These are phyloP conservation scores for Cyclocybe cylindracea DNA, from an alignment of 768 basidiomycete species.

Conservation along the genomic window DNA sequence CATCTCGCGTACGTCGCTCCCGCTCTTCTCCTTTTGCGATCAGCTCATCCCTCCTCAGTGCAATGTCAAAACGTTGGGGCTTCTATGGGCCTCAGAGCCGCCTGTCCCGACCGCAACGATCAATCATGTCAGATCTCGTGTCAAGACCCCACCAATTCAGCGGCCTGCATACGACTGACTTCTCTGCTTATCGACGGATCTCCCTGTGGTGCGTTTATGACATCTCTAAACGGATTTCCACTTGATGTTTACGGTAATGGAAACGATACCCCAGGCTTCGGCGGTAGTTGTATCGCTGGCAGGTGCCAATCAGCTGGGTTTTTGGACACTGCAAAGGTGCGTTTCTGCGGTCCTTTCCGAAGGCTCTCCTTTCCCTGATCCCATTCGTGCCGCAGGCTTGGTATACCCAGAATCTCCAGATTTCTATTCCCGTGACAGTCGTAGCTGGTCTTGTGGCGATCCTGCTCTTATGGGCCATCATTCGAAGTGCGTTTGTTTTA, in stretches of 20 bases:
- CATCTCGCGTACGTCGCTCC: slow-evolving; percentile 50
- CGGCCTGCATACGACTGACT: slow-evolving; percentile 70
- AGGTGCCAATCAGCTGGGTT: slow-evolving; percentile 61
- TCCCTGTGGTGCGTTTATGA: slow-evolving; percentile 64
- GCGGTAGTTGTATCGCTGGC: slow-evolving; percentile 65
- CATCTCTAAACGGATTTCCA: slow-evolving; percentile 5
- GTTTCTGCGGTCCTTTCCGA: slow-evolving; percentile 7
- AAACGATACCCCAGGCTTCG: slow-evolving; percentile 50
- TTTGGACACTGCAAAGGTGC: slow-evolving; percentile 63
- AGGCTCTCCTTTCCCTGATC: slow-evolving; percentile 4
- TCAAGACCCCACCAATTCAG: slow-evolving; percentile 60
- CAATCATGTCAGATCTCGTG: slow-evolving; percentile 79
- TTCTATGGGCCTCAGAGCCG: slow-evolving; percentile 65
- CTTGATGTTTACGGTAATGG: slow-evolving; percentile 5
- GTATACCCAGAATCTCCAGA: slow-evolving; percentile 76
- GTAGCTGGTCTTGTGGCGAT: slow-evolving; percentile 66
- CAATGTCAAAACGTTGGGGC: slow-evolving; percentile 79
- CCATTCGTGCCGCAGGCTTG: slow-evolving; percentile 49
- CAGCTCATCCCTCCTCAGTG: slow-evolving; percentile 34
- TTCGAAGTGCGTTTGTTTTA: slow-evolving; percentile 36
- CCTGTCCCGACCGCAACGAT: slow-evolving; percentile 66
- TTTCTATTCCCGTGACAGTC: slow-evolving; percentile 77
- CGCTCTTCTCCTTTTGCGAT: slow-evolving; percentile 9
- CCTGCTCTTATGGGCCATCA: slow-evolving; percentile 52
- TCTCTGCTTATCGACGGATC: slow-evolving; percentile 79